Evolutionary conservation across 305 asterid genomes (phyloP), one percentile per base, ranked within the genome.

Genomic region (Striga hermonthica): DNA sequence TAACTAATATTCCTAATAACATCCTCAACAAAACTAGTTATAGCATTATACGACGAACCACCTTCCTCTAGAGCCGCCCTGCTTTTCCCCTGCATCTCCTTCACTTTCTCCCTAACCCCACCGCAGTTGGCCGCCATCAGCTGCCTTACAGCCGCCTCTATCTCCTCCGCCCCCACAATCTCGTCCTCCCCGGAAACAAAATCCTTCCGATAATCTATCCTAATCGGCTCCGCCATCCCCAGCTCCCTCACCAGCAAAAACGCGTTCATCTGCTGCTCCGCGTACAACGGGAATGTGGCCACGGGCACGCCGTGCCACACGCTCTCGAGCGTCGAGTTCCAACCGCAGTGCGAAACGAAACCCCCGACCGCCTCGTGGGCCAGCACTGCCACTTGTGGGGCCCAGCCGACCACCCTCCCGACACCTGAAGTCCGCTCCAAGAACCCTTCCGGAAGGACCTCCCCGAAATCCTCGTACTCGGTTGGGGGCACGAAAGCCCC

Each of bases 271-370:
- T 82, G 85, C 54, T 86, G 94, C 72, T 86, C 94, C 0, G 90
- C 86, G 4, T 71, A 75, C 41, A 82, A 12, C 0, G 94, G 94
- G 79, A 82, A 83, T 4, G 87, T 65, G 3, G 87, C 87, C 31
- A 78, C 70, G 5, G 92, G 87, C 16, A 85, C 89, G 3, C 92
- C 89, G 5, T 3, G 65, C 87, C 82, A 78, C 61, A 79, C 4
- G 62, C 87, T 83, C 76, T 81, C 92, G 48, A 78, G 35, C 0
- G 72, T 63, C 12, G 89, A 85, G 9, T 85, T 85, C 89, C 92
- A 85, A 0, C 93, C 86, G 13, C 88, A 81, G 47, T 83, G 93
- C 1, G 93, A 75, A 3, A 86, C 87, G 52, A 86, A 86, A 0
- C 95, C 91, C 0, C 87, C 84, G 11, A 81, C 68, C 0, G 89